Conservation (phyloP, 352 stramenopile species). For the Pythium aquatile region DNA sequence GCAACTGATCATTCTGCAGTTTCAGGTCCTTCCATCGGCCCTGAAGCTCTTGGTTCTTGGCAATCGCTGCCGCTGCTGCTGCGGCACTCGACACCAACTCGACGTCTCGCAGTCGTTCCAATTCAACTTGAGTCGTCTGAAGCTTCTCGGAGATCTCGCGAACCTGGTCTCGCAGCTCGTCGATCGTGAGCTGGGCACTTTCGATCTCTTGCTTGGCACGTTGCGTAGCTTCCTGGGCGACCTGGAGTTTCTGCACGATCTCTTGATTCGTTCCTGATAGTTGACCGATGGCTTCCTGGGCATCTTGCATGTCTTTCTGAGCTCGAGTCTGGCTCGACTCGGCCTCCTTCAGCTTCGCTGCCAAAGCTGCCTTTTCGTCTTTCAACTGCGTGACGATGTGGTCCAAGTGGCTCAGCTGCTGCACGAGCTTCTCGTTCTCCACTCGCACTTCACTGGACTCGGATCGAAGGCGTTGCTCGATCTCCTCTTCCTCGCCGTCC, state of each 20-base stretch:
- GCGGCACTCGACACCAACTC: slow-evolving; percentile 47
- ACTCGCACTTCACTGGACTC: slow-evolving; percentile 24
- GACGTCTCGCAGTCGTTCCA: slow-evolving; percentile 41
- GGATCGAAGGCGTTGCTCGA: slow-evolving; percentile 20
- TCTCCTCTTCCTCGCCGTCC: slow-evolving; percentile 20
- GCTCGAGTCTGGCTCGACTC: slow-evolving; percentile 22
- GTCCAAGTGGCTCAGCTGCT: slow-evolving; percentile 33
- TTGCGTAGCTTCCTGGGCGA: slow-evolving; percentile 44
- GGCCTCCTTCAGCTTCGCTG: slow-evolving; percentile 16
- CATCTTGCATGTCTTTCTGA: slow-evolving; percentile 22
- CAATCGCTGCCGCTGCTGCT: slow-evolving; percentile 42
- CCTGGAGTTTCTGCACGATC: slow-evolving; percentile 40
- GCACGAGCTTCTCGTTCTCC: slow-evolving; percentile 28
- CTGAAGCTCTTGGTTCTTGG: slow-evolving; percentile 60
- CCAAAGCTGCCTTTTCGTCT: slow-evolving; percentile 25
- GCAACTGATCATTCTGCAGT: slow-evolving; percentile 53
- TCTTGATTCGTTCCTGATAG: slow-evolving; percentile 52
- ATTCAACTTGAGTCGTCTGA: slow-evolving; percentile 44
- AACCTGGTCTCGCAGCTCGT: slow-evolving; percentile 56
- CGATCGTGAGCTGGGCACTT: slow-evolving; percentile 30
- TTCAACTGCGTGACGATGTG: slow-evolving; percentile 28
- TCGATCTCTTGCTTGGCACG: slow-evolving; percentile 27
- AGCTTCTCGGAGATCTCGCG: slow-evolving; percentile 57
- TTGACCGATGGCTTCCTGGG: slow-evolving; percentile 39
- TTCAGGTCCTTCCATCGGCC: slow-evolving; percentile 50